These are phyloP conservation scores for Pseudozyma thailandica DNA, from an alignment of 1,284 basidiomycete genomes.

Conservation along the genomic window DNA sequence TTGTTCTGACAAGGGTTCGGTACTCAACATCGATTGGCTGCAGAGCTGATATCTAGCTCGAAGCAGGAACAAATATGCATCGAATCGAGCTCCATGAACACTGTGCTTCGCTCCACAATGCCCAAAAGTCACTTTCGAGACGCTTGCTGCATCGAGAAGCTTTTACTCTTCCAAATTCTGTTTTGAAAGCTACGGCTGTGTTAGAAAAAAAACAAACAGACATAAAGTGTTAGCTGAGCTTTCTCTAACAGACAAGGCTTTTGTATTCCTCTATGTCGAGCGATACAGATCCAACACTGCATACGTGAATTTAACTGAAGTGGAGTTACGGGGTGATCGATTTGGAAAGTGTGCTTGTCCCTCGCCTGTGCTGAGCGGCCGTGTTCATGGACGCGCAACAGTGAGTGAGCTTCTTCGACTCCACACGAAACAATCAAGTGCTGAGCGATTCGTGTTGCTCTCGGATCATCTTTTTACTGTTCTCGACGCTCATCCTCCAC, in stretches of 20 bases:
- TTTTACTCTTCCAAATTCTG: too few species aligned
- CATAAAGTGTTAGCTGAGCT: too few species aligned
- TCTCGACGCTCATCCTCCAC: background rate
- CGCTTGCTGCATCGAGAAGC: too few species aligned
- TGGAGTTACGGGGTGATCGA: slow-evolving; percentile 42
- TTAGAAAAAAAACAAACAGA: too few species aligned
- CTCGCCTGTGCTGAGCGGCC: slow-evolving; percentile 4
- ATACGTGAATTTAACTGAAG: slow-evolving; percentile 3
- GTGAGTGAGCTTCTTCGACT: slow-evolving; percentile 32
- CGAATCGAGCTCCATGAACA: too few species aligned
- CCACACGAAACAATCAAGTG: slow-evolving; percentile 11
- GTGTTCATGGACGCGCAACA: slow-evolving; percentile 38
- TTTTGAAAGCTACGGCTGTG: too few species aligned
- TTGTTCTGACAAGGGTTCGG: too few species aligned
- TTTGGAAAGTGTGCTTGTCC: slow-evolving; percentile 17
- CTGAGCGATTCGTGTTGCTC: slow-evolving; percentile 32
- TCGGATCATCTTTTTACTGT: background rate
- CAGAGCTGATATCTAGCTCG: too few species aligned
- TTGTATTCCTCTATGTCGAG: background rate
- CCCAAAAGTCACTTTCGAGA: too few species aligned
- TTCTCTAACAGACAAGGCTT: background rate
- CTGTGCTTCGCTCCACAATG: slow-evolving; percentile 4
- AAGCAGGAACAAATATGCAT: too few species aligned
- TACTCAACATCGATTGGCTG: too few species aligned
- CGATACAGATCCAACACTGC: background rate